These are phyloP conservation scores for Ceratocystiopsis minuta DNA, from an alignment of 2,329 filamentous ascomycete genomes.

Conservation along the genomic window DNA sequence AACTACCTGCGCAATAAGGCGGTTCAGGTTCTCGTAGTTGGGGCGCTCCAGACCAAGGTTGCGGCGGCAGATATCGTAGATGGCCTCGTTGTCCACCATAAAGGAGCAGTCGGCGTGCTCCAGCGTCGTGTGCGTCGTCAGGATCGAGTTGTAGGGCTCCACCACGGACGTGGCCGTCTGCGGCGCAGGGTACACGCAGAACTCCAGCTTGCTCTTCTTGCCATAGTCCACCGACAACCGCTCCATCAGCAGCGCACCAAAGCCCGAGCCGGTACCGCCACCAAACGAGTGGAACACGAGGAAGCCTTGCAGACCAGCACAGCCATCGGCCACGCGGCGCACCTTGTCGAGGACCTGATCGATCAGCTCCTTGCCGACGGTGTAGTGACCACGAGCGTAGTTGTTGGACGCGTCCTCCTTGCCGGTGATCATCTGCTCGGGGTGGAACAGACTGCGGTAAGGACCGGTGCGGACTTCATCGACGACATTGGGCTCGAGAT, in stretches of 20 bases:
- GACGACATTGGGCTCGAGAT: constrained; percentile 98
- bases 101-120: constrained; percentile 69
- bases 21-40: constrained; percentile 54
- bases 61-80: constrained; percentile 58
- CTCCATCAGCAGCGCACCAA: constrained; percentile 97
- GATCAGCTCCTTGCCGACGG: constrained; percentile 97
- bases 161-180: constrained; percentile 95
- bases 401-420: constrained; percentile 99
- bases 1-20: constrained; percentile 55
- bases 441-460: constrained; percentile 95
- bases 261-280: constrained; percentile 95
- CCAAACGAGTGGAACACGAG: constrained; percentile 99
- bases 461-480: constrained; percentile 96
- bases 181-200: constrained; percentile 96
- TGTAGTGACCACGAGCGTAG: constrained; percentile 99
- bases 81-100: constrained; percentile 57
- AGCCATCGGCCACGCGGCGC: constrained; percentile 93
- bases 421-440: constrained; percentile 98
- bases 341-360: constrained; percentile 97
- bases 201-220: constrained; percentile 99
- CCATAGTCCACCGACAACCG: constrained; percentile 96
- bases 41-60: constrained; percentile 53
- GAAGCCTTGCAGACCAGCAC: constrained; percentile 95
- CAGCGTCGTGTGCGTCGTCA: constrained; percentile 58
- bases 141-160: constrained; percentile 70